Base-by-base conservation (phyloP, 257 asterid genomes). In the Cinchona pubescens region DNA sequence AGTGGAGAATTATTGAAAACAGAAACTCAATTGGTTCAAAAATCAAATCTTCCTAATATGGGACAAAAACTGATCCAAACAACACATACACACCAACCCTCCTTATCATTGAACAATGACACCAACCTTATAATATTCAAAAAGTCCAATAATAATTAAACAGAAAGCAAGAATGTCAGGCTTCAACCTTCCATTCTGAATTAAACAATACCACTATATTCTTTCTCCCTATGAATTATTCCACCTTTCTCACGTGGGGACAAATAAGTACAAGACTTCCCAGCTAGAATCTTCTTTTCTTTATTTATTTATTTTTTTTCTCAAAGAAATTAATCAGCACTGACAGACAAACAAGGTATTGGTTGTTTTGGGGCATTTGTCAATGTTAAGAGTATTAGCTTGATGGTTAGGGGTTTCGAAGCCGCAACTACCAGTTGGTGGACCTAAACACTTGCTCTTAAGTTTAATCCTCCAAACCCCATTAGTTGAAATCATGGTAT, bases 31-130 rank as follows among this genome's bases (percentile, higher is more conserved):
- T 78, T 61, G 83, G 80, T 77, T 85, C 76, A 88, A 81, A n/a
- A 83, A 82, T 53, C 80, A 78, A 76, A 75, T 79, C 80, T 56
- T 82, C 62, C 21, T 63, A 83, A 81, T 67, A 84, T 64, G 82
- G 88, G 91, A 85, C 89, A 88, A 82, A 45, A 85, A 80, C 79
- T 83, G 83, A 84, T 85, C 87, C 80, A 75, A 84, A 82, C 82
- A 83, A 82, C 87, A 86, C 79, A 73, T 78, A 66, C 80, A 73
- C 78, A 79, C 81, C 73, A 83, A 83, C 81, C 88, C 82, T 84
- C 89, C 92, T 87, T 75, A 87, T 89, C 89, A 91, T 89, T 87
- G 88, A 85, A 86, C 92, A 87, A 89, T 87, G 88, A 85, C 90
- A 86, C 90, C 94, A 85, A 89, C 90, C 77, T 68, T 30, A 62